Percentiles rank a stretch among this genome's conserved stretches.
phyloP scores from a whole-genome alignment of 306 rosid species.

The Comarum palustre region DNA sequence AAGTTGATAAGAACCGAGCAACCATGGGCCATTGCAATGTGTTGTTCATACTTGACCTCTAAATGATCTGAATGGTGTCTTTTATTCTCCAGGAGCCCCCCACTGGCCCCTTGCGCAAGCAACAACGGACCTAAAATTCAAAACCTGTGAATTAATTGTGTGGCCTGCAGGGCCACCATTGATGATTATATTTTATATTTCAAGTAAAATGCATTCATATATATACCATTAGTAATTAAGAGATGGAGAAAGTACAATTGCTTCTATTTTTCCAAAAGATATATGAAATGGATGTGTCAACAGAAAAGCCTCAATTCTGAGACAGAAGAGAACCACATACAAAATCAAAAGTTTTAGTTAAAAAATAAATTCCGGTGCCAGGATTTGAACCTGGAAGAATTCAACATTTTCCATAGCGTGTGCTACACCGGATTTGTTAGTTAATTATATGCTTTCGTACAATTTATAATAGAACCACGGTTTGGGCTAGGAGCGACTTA shows the following conservation, averaged over 20 bases:
- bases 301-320: too few species aligned
- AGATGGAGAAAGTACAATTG: neutral
- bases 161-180: neutral
- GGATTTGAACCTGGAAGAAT: too few species aligned
- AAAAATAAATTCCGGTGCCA: too few species aligned
- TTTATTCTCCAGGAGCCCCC: neutral
- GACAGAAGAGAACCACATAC: too few species aligned
- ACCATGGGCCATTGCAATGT: neutral
- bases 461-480: too few species aligned
- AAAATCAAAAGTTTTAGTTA: too few species aligned
- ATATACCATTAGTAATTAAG: neutral
- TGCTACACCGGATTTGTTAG: too few species aligned
- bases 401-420: too few species aligned
- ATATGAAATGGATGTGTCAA: neutral
- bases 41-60: neutral
- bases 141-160: neutral
- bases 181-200: neutral
- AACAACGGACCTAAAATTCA: neutral
- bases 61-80: neutral
- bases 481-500: too few species aligned
- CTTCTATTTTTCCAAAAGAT: neutral
- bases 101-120: neutral
- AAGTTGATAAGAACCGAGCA: neutral
- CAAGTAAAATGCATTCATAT: neutral
- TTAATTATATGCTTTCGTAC: too few species aligned